Percentiles rank a stretch among this genome's conserved stretches.
Evolutionary conservation across 805 yeast species (phyloP).

Genomic region (Sugiyamaella marilandica): DNA sequence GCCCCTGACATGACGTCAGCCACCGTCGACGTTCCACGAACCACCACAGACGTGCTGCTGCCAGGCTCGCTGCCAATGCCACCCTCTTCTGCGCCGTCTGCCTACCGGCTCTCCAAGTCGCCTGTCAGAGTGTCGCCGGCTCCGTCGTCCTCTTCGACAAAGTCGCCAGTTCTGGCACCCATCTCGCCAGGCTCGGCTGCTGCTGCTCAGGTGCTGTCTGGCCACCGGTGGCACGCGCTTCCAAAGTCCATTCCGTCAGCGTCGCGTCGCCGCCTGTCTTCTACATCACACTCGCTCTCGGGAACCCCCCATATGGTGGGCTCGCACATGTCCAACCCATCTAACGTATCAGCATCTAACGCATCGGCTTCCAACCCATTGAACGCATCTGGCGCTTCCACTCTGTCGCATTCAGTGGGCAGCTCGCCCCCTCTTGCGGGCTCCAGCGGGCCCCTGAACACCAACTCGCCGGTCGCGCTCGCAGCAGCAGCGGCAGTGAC

Average conservation of each 20-base stretch:
- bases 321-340: neutral
- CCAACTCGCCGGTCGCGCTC: constrained; percentile 82
- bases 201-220: constrained; percentile 8
- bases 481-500: constrained; percentile 85
- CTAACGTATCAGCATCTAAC: neutral
- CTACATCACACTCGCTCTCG: neutral
- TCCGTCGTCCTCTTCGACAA: neutral
- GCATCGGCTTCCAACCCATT: neutral
- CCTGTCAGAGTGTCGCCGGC: neutral
- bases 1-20: constrained; percentile 1
- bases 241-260: constrained; percentile 2
- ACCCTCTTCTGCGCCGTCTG: neutral
- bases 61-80: neutral
- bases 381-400: neutral
- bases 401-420: neutral
- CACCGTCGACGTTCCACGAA: constrained; percentile 4
- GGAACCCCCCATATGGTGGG: constrained; percentile 1
- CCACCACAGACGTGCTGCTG: constrained; percentile 3
- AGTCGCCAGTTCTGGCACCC: constrained; percentile 3
- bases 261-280: neutral
- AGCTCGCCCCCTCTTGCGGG: constrained; percentile 2
- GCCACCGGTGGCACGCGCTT: neutral
- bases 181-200: constrained; percentile 6
- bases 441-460: constrained; percentile 35
- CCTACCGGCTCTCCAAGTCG: neutral